These are phyloP conservation scores for Epichloe aotearoae DNA, from an alignment of 2,329 filamentous ascomycete genomes.

Conservation along the genomic window DNA sequence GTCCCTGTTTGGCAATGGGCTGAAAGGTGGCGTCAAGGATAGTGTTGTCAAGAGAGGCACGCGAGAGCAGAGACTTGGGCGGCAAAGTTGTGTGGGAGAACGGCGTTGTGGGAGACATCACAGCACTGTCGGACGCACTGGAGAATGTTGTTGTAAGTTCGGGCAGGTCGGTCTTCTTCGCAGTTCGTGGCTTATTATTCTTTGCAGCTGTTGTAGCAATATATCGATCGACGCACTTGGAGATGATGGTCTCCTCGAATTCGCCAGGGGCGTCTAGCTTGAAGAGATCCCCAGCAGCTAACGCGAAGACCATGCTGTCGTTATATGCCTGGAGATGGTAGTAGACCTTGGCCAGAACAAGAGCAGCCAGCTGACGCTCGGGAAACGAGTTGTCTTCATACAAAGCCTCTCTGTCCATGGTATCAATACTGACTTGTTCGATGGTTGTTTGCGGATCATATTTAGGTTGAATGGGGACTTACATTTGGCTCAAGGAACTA, in stretches of 20 bases:
- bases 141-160: conserved; percentile 72
- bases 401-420: conserved; percentile 65
- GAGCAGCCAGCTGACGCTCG: conserved; percentile 82
- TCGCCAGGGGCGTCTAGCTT: conserved; percentile 82
- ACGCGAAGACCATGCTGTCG: conserved; percentile 96
- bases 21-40: conserved; percentile 47
- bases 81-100: conserved; percentile 90
- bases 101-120: conserved; percentile 81
- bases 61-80: conserved; percentile 88
- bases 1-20: conserved; percentile 37
- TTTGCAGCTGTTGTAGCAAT: conserved; percentile 57
- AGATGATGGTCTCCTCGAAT: conserved; percentile 98
- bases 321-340: conserved; percentile 98
- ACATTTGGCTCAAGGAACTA: conserved; percentile 87
- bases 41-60: conserved; percentile 54
- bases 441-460: not conserved
- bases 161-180: conserved; percentile 39
- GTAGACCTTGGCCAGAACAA: conserved; percentile 95
- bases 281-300: conserved; percentile 89
- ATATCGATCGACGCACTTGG: conserved; percentile 96
- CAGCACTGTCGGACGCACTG: conserved; percentile 50
- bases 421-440: not conserved
- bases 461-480: conserved; percentile 15
- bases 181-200: conserved; percentile 30
- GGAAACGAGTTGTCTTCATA: conserved; percentile 95